These are phyloP conservation scores for Ustanciosporium gigantosporum DNA, from an alignment of 1,284 basidiomycete species.

Conservation along the genomic window DNA sequence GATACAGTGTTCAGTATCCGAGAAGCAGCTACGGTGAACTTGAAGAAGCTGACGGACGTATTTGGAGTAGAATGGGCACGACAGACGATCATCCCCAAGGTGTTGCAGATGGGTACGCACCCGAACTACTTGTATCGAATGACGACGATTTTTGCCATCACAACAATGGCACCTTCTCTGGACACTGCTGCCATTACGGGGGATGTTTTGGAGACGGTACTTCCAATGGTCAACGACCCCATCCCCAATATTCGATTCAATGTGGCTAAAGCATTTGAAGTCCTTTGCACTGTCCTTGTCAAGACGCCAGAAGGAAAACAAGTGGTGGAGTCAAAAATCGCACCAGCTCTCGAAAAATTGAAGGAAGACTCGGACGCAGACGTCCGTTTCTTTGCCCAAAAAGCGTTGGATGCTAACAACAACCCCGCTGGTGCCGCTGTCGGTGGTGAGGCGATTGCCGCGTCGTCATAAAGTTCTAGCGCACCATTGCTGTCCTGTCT, in stretches of 20 bases:
- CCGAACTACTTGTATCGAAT: conserved; percentile 97
- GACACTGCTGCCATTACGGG: conserved; percentile 80
- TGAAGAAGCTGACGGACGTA: conserved; percentile 96
- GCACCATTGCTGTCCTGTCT: background rate
- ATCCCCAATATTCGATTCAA: conserved; percentile 99
- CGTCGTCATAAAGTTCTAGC: too few species aligned
- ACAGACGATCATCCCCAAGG: conserved; percentile 91
- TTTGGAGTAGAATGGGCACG: conserved; percentile 99
- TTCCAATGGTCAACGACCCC: conserved; percentile 82
- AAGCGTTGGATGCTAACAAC: conserved; percentile 57
- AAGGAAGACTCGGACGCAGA: conserved; percentile 92
- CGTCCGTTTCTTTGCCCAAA: conserved; percentile 73
- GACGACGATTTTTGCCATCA: conserved; percentile 99
- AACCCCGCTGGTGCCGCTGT: background rate
- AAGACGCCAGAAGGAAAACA: conserved; percentile 73
- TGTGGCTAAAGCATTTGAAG: conserved; percentile 79
- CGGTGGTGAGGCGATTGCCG: too few species aligned
- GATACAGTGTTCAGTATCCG: conserved; percentile 98
- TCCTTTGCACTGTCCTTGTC: conserved; percentile 75
- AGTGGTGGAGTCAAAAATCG: conserved; percentile 74
- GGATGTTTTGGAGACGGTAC: conserved; percentile 82
- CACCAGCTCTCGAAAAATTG: conserved; percentile 82
- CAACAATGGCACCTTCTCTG: conserved; percentile 92
- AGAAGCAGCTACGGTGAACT: conserved; percentile 93
- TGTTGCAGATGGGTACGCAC: conserved; percentile 95